A percentile compares a stretch with the other conserved stretches of the same genome.
Conservation (phyloP, 306 rosid species). For the Senna tora region DNA sequence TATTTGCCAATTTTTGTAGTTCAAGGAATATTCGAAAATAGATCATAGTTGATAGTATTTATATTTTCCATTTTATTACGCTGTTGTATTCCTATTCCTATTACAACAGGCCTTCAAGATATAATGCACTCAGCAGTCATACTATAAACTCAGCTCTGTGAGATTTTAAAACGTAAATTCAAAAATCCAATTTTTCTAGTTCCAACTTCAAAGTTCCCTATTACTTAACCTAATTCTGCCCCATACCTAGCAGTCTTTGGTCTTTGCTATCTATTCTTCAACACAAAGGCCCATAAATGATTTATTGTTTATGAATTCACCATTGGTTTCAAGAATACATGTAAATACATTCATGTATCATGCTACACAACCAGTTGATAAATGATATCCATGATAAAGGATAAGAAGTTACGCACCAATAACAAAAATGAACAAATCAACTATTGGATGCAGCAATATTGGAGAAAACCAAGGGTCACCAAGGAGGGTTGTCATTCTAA, state of each 20-base stretch:
- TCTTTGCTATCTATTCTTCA: background rate
- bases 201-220: background rate
- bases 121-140: background rate
- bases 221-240: background rate
- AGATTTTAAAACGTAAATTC: background rate
- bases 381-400: background rate
- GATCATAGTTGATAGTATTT: too few species aligned
- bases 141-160: background rate
- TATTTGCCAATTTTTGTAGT: too few species aligned
- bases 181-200: background rate
- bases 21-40: too few species aligned
- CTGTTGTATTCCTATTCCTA: background rate
- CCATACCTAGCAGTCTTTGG: background rate
- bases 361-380: slow-evolving; percentile 1
- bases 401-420: slow-evolving; percentile 11
- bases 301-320: background rate
- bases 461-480: background rate
- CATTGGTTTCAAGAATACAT: slow-evolving; percentile 1
- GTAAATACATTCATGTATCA: background rate
- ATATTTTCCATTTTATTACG: too few species aligned
- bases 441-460: too few species aligned
- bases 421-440: background rate
- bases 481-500: background rate
- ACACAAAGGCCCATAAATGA: background rate
- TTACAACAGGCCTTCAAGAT: slow-evolving; percentile 7